Evolutionary conservation across 2,329 filamentous ascomycete genomes (phyloP).

Genomic region (Sporothrix brunneoviolacea): DNA sequence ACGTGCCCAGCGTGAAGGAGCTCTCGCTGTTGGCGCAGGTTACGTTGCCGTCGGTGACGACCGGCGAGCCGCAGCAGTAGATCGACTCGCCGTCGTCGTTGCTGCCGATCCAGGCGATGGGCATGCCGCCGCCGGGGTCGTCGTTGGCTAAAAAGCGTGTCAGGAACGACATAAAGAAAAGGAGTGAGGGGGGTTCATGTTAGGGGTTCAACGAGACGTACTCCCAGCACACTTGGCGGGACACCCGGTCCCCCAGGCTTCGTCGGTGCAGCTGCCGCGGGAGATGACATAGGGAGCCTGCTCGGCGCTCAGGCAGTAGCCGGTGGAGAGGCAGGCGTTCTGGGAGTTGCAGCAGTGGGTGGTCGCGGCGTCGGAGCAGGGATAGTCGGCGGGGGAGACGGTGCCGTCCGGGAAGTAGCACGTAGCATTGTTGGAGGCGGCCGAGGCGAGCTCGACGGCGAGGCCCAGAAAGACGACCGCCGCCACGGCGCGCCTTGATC

Average conservation of each 20-base stretch:
- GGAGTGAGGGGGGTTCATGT: no score
- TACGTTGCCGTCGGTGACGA: not conserved
- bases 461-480: not conserved
- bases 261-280: conserved; percentile 16
- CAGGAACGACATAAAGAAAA: no score
- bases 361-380: conserved; percentile 2
- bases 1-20: conserved; percentile 10
- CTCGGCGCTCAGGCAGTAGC: conserved; percentile 14
- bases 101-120: conserved; percentile 10
- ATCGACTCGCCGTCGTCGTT: not conserved
- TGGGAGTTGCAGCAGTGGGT: conserved; percentile 15
- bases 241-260: conserved; percentile 15
- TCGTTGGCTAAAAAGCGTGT: no score
- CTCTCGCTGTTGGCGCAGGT: conserved; percentile 8
- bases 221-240: conserved; percentile 8
- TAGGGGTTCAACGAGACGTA: no score
- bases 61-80: conserved; percentile 13
- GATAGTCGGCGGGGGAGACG: not conserved
- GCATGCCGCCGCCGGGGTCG: conserved; percentile 2
- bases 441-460: not conserved
- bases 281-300: conserved; percentile 12
- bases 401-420: conserved; percentile 17
- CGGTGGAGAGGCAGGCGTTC: conserved; percentile 12
- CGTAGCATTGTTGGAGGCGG: conserved; percentile 1
- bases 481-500: not conserved